Evolutionary conservation across 164 flowering plant genomes (phyloP), one percentile per base, ranked within the genome.

Genomic region (Vitis rupestris): DNA sequence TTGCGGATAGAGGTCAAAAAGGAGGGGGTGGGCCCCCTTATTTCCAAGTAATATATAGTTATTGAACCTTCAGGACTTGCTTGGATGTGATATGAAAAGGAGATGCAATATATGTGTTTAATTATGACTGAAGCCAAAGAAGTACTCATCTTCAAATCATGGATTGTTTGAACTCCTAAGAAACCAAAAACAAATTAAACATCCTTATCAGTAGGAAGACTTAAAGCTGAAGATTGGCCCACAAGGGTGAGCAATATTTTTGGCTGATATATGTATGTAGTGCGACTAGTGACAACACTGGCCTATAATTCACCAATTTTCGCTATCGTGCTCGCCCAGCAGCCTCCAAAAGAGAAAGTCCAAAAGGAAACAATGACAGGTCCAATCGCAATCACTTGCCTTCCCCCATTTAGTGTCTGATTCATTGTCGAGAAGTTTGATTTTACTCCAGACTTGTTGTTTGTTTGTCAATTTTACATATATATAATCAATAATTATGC

Each of bases 301-400:
- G 7, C 44, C 44, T 37, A 37, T 37, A 37, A 37, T 37, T 37
- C 44, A 37, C 44, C 44, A 3, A 37, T 37, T 37, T 37, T 30
- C 13, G 0, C 30, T 55, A 15, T 48, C 51, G 63, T 67, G 63
- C 23, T 64, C 10, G 4, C 10, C 50, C 30, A 27, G 66, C 68
- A 71, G 68, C 74, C 74, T 71, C 74, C 68, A 48, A 56, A 58
- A 14, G 63, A 64, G 74, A 71, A 71, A 64, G 56, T 70, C 67
- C 63, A 57, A 61, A 52, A 54, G 9, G 7, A 37, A 37, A 37
- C 44, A 71, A 37, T 4, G 74, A 68, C 64, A 3, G 47, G 59
- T 56, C 59, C 59, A 2, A 14, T 12, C 15, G 11, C 15, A 13
- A 23, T 44, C 58, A 31, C 57, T 55, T 47, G 17, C 53, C 63